Evolutionary conservation across 2,329 filamentous ascomycete species (phyloP).

Genomic region (Stemphylium lycopersici): DNA sequence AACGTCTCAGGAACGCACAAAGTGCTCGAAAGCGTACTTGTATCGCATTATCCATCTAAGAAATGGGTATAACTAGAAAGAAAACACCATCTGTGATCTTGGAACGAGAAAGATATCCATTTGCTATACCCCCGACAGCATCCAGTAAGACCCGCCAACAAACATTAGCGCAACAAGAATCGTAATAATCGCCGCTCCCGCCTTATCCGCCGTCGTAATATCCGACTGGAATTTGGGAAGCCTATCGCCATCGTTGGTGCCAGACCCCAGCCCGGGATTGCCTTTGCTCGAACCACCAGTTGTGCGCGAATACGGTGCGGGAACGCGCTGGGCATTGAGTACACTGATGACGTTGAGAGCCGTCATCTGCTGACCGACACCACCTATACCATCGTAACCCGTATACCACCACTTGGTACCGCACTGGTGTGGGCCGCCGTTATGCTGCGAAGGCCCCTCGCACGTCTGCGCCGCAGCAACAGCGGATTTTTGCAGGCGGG

Average conservation of each 20-base stretch:
- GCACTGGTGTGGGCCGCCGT: slow-evolving; percentile 43
- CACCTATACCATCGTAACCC: slow-evolving; percentile 54
- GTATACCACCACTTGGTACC: slow-evolving; percentile 52
- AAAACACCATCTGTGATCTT: background rate
- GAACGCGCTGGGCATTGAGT: slow-evolving; percentile 48
- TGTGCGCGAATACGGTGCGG: slow-evolving; percentile 53
- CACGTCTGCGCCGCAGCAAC: slow-evolving; percentile 61
- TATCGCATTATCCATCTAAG: too few relatives aligned
- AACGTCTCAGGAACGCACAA: too few relatives aligned
- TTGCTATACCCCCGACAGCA: background rate
- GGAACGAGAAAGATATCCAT: too few relatives aligned
- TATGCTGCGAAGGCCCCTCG: slow-evolving; percentile 52
- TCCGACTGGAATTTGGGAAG: slow-evolving; percentile 26
- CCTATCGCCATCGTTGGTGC: slow-evolving; percentile 28
- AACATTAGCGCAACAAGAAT: slow-evolving; percentile 30
- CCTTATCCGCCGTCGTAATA: slow-evolving; percentile 49
- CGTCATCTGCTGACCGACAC: slow-evolving; percentile 65
- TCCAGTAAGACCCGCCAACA: slow-evolving; percentile 3
- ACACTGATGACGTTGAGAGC: slow-evolving; percentile 60
- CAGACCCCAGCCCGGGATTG: slow-evolving; percentile 49
- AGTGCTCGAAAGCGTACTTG: too few relatives aligned
- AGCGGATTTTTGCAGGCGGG: slow-evolving; percentile 61
- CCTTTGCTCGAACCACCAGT: slow-evolving; percentile 60
- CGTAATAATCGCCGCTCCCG: slow-evolving; percentile 53
- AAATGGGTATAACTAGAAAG: background rate